A percentile compares a stretch with the other conserved stretches of the same genome.
Conservation (phyloP, 768 basidiomycete species). For the Filobasidium floriforme region DNA sequence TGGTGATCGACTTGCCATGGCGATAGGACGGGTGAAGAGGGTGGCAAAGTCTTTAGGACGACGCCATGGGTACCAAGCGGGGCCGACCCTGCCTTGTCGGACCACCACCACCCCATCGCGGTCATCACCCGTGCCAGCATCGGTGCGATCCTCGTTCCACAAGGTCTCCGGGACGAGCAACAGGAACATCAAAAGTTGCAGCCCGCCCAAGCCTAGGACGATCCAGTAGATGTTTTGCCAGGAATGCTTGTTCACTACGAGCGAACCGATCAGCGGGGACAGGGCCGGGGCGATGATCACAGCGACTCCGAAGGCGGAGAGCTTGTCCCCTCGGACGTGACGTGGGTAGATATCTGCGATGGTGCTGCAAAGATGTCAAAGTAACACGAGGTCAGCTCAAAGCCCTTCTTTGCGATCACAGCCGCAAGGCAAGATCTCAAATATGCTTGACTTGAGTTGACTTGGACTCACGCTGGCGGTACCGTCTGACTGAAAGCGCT, state of each 20-base stretch:
- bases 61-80: conserved; percentile 33
- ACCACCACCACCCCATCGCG: neutral
- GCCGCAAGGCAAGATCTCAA: no score
- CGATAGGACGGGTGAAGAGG: conserved; percentile 23
- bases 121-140: neutral
- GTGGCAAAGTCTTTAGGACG: conserved; percentile 26
- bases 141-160: conserved; percentile 23
- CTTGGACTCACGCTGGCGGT: conserved; percentile 20
- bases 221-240: conserved; percentile 33
- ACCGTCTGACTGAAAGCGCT: conserved; percentile 28
- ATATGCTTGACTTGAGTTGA: no score
- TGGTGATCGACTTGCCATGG: conserved; percentile 24
- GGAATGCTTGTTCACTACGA: conserved; percentile 23
- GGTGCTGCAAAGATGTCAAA: conserved; percentile 6
- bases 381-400: neutral
- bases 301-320: conserved; percentile 25
- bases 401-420: no score
- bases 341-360: conserved; percentile 31
- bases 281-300: conserved; percentile 29
- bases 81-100: conserved; percentile 14
- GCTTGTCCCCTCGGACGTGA: conserved; percentile 30
- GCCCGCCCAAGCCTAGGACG: conserved; percentile 26
- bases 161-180: conserved; percentile 33
- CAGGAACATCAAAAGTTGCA: conserved; percentile 26
- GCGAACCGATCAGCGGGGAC: conserved; percentile 29